These are phyloP conservation scores for Stramenopiles sp. DNA, from an alignment of 352 stramenopile species.

Conservation along the genomic window DNA sequence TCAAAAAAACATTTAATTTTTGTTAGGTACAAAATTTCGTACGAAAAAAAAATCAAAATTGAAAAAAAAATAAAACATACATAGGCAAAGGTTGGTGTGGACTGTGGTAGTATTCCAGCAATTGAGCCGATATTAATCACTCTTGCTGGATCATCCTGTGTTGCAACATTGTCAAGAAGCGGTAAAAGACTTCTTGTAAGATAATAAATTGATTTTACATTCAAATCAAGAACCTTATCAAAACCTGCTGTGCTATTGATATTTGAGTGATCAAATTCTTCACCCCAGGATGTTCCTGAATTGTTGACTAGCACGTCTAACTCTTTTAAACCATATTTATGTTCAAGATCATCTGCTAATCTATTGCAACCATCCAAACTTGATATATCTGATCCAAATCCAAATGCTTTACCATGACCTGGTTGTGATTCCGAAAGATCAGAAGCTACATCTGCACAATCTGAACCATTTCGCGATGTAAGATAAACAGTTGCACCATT, in stretches of 20 bases:
- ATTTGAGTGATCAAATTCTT: conserved; percentile 25
- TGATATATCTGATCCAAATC: conserved; percentile 21
- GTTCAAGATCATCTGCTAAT: conserved; percentile 32
- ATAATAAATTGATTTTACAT: conserved; percentile 72
- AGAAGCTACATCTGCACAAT: conserved; percentile 17
- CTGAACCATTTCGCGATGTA: conserved; percentile 33
- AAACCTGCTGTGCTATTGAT: too few species aligned
- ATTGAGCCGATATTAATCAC: conserved; percentile 34
- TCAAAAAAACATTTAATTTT: too few species aligned
- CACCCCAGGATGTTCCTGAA: conserved; percentile 26
- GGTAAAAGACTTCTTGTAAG: conserved; percentile 45
- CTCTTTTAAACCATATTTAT: conserved; percentile 24
- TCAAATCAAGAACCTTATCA: conserved; percentile 54
- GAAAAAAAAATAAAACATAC: too few species aligned
- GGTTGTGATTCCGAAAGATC: conserved; percentile 19
- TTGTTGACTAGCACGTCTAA: conserved; percentile 78
- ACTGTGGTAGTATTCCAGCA: conserved; percentile 34
- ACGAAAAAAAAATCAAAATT: too few species aligned
- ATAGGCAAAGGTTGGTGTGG: conserved; percentile 57
- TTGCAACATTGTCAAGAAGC: conserved; percentile 31
- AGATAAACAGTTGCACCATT: conserved; percentile 65
- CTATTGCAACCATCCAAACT: conserved; percentile 33
- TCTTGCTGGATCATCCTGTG: conserved; percentile 19
- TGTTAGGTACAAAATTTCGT: too few species aligned
- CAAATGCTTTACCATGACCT: conserved; percentile 8